Evolutionary conservation across 2,329 filamentous ascomycete species (phyloP).

Genomic region (Myriosclerotinia curreyana): DNA sequence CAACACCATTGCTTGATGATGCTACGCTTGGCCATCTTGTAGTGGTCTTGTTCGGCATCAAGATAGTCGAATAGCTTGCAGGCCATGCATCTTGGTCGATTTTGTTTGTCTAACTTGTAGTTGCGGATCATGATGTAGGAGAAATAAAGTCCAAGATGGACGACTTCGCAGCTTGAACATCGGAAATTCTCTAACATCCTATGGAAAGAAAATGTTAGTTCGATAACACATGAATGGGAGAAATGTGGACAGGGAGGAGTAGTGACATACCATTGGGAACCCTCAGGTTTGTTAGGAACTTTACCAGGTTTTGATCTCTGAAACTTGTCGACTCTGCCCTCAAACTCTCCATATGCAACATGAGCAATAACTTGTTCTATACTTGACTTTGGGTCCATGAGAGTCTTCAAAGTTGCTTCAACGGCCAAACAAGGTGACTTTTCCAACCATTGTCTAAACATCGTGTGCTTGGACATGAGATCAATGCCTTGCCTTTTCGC

Average conservation of each 20-base stretch:
- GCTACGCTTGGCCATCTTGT: slow-evolving; percentile 29
- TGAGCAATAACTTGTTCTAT: slow-evolving; percentile 23
- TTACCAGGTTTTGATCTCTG: not conserved
- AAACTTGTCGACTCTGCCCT: slow-evolving; percentile 8
- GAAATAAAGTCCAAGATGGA: slow-evolving; percentile 30
- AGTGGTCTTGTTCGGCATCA: slow-evolving; percentile 32
- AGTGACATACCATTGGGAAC: slow-evolving; percentile 26
- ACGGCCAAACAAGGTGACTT: slow-evolving; percentile 32
- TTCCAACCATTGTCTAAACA: slow-evolving; percentile 35
- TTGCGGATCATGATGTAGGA: slow-evolving; percentile 19
- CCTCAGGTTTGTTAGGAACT: slow-evolving; percentile 18
- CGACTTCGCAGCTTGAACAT: slow-evolving; percentile 23
- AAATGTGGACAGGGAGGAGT: not conserved
- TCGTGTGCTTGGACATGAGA: slow-evolving; percentile 23
- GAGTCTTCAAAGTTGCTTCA: slow-evolving; percentile 25
- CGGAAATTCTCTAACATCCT: slow-evolving; percentile 21
- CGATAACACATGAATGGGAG: not conserved
- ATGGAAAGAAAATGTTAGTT: not conserved
- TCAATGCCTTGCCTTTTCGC: slow-evolving; percentile 30
- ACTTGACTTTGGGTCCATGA: slow-evolving; percentile 19
- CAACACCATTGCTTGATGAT: slow-evolving; percentile 30
- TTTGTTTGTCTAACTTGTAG: not conserved
- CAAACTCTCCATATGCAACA: slow-evolving; percentile 25
- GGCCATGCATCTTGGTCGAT: slow-evolving; percentile 23
- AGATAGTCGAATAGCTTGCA: slow-evolving; percentile 28